Percentiles rank a stretch among this genome's conserved stretches.
Conservation (phyloP, 1,284 basidiomycete genomes). For the Ceratorhiza oryzae-sativae region DNA sequence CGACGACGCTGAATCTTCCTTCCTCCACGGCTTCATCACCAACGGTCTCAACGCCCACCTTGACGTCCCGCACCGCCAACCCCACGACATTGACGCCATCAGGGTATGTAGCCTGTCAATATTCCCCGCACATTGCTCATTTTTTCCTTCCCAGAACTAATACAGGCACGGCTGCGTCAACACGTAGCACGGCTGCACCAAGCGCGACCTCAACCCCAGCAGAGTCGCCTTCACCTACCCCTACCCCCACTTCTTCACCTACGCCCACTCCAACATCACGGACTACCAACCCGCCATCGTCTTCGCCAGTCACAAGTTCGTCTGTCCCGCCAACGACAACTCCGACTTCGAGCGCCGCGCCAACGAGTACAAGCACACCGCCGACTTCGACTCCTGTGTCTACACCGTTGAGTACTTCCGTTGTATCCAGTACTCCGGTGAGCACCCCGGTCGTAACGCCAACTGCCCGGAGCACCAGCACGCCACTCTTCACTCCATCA, state of each 20-base stretch:
- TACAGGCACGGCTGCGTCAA: slow-evolving; percentile 17
- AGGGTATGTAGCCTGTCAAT: slow-evolving; percentile 16
- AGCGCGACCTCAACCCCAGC: not conserved
- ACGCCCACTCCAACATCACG: not conserved
- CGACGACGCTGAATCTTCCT: not conserved
- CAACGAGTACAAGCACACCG: slow-evolving; percentile 1
- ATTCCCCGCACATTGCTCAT: slow-evolving; percentile 21
- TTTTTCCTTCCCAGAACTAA: slow-evolving; percentile 20
- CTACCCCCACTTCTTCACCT: not conserved
- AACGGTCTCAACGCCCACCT: not conserved
- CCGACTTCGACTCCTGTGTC: not conserved
- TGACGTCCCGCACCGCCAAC: not conserved
- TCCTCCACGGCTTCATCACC: not conserved
- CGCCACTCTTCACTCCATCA: not conserved
- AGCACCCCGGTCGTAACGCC: not conserved
- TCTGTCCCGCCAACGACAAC: not conserved
- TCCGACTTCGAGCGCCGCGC: not conserved
- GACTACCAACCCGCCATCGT: not conserved
- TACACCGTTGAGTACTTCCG: not conserved
- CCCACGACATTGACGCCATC: slow-evolving; percentile 14
- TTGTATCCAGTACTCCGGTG: not conserved
- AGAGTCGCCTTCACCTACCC: not conserved
- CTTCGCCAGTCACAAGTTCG: not conserved
- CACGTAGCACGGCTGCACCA: not conserved
- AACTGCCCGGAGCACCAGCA: not conserved